Evolutionary conservation across 176 grass and related monocot species (phyloP).

Genomic region (Oryza rufipogon): DNA sequence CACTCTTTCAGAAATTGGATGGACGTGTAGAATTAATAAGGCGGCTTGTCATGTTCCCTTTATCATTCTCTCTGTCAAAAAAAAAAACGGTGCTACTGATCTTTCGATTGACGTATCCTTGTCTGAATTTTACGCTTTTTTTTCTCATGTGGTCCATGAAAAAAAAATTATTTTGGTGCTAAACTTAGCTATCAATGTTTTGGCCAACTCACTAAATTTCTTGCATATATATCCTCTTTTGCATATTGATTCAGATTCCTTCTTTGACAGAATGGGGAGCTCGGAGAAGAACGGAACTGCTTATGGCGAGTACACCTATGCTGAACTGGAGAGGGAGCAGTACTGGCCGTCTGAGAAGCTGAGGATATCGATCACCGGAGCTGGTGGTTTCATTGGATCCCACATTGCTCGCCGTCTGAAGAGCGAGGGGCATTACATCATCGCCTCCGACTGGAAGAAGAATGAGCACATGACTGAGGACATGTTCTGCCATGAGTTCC

Average conservation of each 20-base stretch:
- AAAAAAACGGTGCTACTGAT: too few species aligned
- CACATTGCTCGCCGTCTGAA: slow-evolving; percentile 86
- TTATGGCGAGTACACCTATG: slow-evolving; percentile 87
- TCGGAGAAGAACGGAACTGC: slow-evolving; percentile 37
- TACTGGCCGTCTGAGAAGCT: slow-evolving; percentile 77
- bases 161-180: too few species aligned
- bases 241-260: background rate
- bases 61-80: too few species aligned
- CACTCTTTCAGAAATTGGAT: background rate
- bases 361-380: slow-evolving; percentile 81
- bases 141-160: background rate
- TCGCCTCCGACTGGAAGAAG: slow-evolving; percentile 97
- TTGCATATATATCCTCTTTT: background rate
- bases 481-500: slow-evolving; percentile 96
- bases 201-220: background rate
- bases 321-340: slow-evolving; percentile 69
- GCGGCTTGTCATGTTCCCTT: background rate
- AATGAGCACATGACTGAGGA: slow-evolving; percentile 91
- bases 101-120: background rate
- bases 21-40: background rate
- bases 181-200: background rate
- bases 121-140: background rate
- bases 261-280: slow-evolving; percentile 74
- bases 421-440: slow-evolving; percentile 77
- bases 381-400: slow-evolving; percentile 85